Conservation (phyloP, 2,329 filamentous ascomycete species). For the Xylariaceae sp. region DNA sequence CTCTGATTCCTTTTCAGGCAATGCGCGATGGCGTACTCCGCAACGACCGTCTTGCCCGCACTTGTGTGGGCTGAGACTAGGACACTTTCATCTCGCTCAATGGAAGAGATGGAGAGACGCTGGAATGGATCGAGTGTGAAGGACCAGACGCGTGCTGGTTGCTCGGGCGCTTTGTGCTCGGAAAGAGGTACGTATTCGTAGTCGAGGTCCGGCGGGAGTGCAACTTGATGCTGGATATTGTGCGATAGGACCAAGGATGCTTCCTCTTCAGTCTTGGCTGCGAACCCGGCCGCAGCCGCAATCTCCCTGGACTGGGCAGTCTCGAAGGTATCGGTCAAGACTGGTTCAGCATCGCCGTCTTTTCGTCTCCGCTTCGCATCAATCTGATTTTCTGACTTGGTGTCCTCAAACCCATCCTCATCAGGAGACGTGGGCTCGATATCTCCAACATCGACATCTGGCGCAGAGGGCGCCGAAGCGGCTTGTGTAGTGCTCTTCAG, state of each 20-base stretch:
- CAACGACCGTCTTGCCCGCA: constrained; percentile 96
- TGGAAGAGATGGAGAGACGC: constrained; percentile 86
- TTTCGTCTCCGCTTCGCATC: constrained; percentile 57
- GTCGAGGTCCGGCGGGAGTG: constrained; percentile 85
- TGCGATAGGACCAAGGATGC: constrained; percentile 78
- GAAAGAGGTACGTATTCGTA: constrained; percentile 95
- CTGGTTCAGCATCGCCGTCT: constrained; percentile 62
- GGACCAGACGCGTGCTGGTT: constrained; percentile 74
- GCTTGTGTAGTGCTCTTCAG: constrained; percentile 47
- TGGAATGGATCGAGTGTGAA: constrained; percentile 98
- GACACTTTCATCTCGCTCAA: constrained; percentile 92
- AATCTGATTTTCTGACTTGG: constrained; percentile 36
- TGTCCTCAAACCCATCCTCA: constrained; percentile 26
- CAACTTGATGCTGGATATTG: constrained; percentile 97
- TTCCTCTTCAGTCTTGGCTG: constrained; percentile 48
- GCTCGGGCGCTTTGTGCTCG: constrained; percentile 81
- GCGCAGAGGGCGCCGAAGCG: constrained; percentile 26
- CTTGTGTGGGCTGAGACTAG: constrained; percentile 95
- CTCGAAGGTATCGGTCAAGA: constrained; percentile 89
- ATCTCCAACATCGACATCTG: constrained; percentile 22
- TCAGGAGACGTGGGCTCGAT: constrained; percentile 29
- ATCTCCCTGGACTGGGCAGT: constrained; percentile 91
- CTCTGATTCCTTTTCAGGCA: constrained; percentile 95
- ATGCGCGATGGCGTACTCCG: constrained; percentile 96
- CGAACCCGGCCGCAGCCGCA: constrained; percentile 65